Evolutionary conservation across 2,329 filamentous ascomycete genomes (phyloP).

Genomic region (Monilinia vaccinii-corymbosi): DNA sequence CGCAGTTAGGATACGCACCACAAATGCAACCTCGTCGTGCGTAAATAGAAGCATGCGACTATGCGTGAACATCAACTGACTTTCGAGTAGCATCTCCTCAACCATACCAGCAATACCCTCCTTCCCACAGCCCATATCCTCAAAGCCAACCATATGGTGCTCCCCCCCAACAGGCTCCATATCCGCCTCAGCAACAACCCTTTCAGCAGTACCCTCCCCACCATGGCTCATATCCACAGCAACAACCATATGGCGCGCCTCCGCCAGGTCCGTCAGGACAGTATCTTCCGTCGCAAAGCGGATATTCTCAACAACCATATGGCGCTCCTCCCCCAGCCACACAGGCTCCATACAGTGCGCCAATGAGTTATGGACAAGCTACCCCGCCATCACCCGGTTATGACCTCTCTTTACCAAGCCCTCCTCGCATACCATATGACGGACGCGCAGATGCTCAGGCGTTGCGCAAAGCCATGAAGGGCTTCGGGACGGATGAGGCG

Average conservation of each 20-base stretch:
- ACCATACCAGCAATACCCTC: slow-evolving; percentile 16
- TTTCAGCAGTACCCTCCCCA: slow-evolving; percentile 10
- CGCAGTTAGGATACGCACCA: slow-evolving; percentile 7
- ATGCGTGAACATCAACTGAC: not conserved
- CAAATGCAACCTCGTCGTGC: slow-evolving; percentile 7
- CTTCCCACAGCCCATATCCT: slow-evolving; percentile 15
- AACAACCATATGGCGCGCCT: slow-evolving; percentile 35
- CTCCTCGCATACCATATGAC: slow-evolving; percentile 61
- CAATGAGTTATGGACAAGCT: slow-evolving; percentile 33
- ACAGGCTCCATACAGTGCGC: slow-evolving; percentile 13
- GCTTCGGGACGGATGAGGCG: slow-evolving; percentile 82
- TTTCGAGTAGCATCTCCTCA: slow-evolving; percentile 2
- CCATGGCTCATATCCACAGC: slow-evolving; percentile 31
- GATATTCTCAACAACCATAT: slow-evolving; percentile 11
- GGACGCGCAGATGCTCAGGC: slow-evolving; percentile 59
- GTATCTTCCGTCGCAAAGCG: slow-evolving; percentile 16
- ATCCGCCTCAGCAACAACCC: slow-evolving; percentile 10
- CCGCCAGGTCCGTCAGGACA: slow-evolving; percentile 16
- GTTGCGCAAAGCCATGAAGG: slow-evolving; percentile 80
- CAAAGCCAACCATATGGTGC: slow-evolving; percentile 17
- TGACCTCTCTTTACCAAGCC: slow-evolving; percentile 37
- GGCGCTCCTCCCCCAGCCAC: slow-evolving; percentile 27
- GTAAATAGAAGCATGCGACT: not conserved
- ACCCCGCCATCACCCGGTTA: slow-evolving; percentile 68
- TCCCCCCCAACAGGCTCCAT: slow-evolving; percentile 24